Evolutionary conservation across 2,329 filamentous ascomycete genomes (phyloP), one percentile per base, ranked within the genome.

Genomic region (Verruconis gallopava): DNA sequence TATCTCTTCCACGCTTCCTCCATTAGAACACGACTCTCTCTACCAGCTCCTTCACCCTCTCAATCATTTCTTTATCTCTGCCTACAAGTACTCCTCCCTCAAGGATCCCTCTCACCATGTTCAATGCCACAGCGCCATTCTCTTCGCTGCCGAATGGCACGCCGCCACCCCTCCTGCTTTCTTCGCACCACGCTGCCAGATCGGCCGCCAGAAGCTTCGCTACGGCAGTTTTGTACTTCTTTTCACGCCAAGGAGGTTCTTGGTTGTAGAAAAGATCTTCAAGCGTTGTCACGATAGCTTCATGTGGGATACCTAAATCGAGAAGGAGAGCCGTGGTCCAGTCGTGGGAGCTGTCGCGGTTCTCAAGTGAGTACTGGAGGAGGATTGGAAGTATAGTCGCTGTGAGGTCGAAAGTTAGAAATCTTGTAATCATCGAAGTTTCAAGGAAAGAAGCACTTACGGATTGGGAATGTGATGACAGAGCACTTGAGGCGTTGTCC

Each of bases 321-420:
- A 82, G 58, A 54, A 84, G 77, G 2, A 80, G 64, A 52, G 83
- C 77, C 14, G 79, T 64, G 2, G 78, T 71, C 76, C 76, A 80
- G 22, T 64, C 69, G 48, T 64, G 56, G 44, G 69, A 65, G 33
- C 70, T 56, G 34, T 61, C 60, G 51, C 75, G 75, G 34, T 62
- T 64, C 47, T 73, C 66, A 4, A 79, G 64, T 51, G 69, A 54
- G 12, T 60, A 33, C 13, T 21, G 21, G 15, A 38, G 11, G 3
- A 44, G 42, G 6, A 36, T 34, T 41, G 30, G 45, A 5, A 47
- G n/a, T 19, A 48, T 32, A 18, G 22, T 52, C 48, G 19, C 59
- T 51, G 1, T 55, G n/a, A n/a, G n/a, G n/a, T n/a, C n/a, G n/a
- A n/a, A n/a, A n/a, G n/a, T n/a, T n/a, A n/a, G n/a, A n/a, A n/a